These are phyloP conservation scores for Carallia pectinifolia DNA, from an alignment of 345 rosid genomes.

Conservation along the genomic window DNA sequence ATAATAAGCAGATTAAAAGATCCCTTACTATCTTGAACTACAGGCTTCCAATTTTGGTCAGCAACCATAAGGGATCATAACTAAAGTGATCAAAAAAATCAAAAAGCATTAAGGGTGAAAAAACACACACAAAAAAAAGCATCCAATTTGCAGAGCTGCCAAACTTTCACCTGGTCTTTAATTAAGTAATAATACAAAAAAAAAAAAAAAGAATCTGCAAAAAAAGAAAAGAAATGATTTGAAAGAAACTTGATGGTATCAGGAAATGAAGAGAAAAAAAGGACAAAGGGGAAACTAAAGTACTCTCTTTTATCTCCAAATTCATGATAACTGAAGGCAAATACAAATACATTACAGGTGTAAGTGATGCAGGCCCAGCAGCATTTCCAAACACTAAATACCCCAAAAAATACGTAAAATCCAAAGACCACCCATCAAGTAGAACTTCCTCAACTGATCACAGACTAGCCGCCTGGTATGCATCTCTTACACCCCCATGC, in stretches of 20 bases:
- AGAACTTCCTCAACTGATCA: background rate
- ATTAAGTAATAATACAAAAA: background rate
- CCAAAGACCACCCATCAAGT: background rate
- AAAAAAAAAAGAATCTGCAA: too few species aligned
- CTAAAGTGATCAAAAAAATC: too few species aligned
- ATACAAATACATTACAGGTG: conserved; percentile 45
- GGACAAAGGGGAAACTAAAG: background rate
- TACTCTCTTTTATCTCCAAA: conserved; percentile 13
- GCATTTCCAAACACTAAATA: conserved; percentile 19
- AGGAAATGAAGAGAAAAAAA: background rate
- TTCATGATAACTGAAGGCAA: conserved; percentile 17
- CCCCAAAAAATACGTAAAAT: background rate
- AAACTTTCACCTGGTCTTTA: background rate
- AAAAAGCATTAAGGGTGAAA: background rate
- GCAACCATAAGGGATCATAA: too few species aligned
- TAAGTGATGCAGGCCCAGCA: conserved; percentile 76
- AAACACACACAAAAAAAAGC: too few species aligned
- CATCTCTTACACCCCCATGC: conserved; percentile 69
- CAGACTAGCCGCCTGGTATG: conserved; percentile 49
- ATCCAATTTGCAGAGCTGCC: too few species aligned
- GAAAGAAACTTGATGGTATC: background rate
- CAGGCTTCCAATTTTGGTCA: too few species aligned
- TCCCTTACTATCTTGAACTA: too few species aligned
- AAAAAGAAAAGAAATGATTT: background rate
- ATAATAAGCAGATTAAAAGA: too few species aligned